Evolutionary conservation across 306 rosid species (phyloP), one percentile per base, ranked within the genome.

Genomic region (Rosa persica): DNA sequence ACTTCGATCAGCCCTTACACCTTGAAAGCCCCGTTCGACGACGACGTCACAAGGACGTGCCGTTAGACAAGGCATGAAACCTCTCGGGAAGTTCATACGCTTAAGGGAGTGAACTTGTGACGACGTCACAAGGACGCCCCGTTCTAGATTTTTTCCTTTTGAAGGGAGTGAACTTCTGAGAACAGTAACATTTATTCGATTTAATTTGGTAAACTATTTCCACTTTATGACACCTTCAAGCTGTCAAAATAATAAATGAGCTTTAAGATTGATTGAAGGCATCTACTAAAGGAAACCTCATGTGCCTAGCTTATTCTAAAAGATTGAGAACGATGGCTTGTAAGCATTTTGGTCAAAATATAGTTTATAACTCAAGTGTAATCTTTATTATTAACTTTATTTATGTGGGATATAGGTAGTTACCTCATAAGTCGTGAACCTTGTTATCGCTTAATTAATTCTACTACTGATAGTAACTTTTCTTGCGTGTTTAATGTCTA

Each of bases 211-310:
- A 39, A 62, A 62, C 8, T 12, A 62, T 15, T 39, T 54, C 23
- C 23, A 55, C 19, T 55, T 54, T 60, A 16, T 38, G 66, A 54
- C 64, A 36, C n/a, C 43, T 55, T 40, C 11, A 39, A 61, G 54
- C 58, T 27, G 36, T 47, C 15, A 70, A 75, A 61, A 61, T 38
- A 19, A 16, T 36, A 38, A 39, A 11, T 39, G 12, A 16, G 5
- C 15, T 42, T 65, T 68, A 16, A 47, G 48, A 47, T 61, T 76
- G 25, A 52, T 34, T 20, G 12, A 49, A 71, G 60, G 75, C 75
- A 47, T 46, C 39, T 44, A 71, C 39, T 13, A 34, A 61, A 25
- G 39, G 39, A 20, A 61, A 30, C 11, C 27, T 10, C 42, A 44
- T 46, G 42, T 46, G 74, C 23, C 12, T 70, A 3, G 58, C 58